Base-by-base conservation (phyloP, 2,329 filamentous ascomycete species). In the Nemania bipapillata region DNA sequence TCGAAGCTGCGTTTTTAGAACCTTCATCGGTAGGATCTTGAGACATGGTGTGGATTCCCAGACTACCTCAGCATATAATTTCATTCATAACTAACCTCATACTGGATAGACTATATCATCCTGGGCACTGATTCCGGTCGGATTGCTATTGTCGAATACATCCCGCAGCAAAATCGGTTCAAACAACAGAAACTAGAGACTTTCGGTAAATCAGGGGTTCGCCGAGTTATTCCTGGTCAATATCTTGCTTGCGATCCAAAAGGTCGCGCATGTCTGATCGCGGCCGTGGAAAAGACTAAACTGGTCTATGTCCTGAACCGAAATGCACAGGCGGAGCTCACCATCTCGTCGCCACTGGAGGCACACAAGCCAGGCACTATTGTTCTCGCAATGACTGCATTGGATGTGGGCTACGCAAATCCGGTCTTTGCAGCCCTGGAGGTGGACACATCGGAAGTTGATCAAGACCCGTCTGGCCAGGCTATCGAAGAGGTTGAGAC, bases 271-370 rank as follows among this genome's bases (percentile, higher is more conserved):
- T 97, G 95, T 78, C 86, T 99, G 78, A 92, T 98, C 70, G 94
- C 96, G 9, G 95, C 94, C 4, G 87, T 95, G 63, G 96, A 99
- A 83, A 99, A 99, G 87, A 99, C 98, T 84, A 99, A 99, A 84
- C 91, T 99, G 65, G 96, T 99, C 74, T 99, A 99, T 82, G 95
- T 99, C 76, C 86, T 99, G 74, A 98, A 98, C 81, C 91, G 96
- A 73, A 97, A 97, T 82, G 89, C 94, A 2, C 93, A 98, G 81
- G 94, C 94, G 20, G 93, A 97, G 80, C 89, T 99, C 75, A 96
- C 94, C 47, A 99, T 99, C 58, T 99, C 96, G 4, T 99, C 96
- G 15, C 96, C 96, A 0, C 86, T 99, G 20, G 96, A 99, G 81
- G 96, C 96, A 1, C 95, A 99, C 81, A 97, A 96, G 80, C 90